Evolutionary conservation across 148 eudicot genomes (phyloP).

Genomic region (Hydrangea macrophylla): DNA sequence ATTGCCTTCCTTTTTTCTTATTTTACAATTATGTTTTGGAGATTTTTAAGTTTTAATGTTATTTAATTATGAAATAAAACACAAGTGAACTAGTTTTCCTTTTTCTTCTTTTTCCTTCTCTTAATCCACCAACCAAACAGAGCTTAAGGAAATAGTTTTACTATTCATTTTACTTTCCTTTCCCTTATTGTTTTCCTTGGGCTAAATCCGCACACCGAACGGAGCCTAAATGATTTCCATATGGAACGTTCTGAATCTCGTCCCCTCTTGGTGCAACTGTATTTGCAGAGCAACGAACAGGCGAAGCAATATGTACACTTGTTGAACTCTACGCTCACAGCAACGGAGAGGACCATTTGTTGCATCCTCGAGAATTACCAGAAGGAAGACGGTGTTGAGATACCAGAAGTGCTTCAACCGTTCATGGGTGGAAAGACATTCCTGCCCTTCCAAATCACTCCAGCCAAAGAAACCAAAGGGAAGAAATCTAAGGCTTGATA

Average conservation of each 20-base stretch:
- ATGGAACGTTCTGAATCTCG: neutral
- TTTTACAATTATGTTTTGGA: too few relatives aligned
- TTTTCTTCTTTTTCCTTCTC: too few relatives aligned
- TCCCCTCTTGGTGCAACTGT: neutral
- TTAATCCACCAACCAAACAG: too few relatives aligned
- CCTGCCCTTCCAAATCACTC: conserved; percentile 51
- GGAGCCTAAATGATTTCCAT: too few relatives aligned
- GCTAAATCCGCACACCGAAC: too few relatives aligned
- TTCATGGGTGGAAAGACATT: conserved; percentile 79
- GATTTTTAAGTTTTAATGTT: too few relatives aligned
- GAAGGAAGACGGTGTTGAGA: conserved; percentile 78
- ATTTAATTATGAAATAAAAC: too few relatives aligned
- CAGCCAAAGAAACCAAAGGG: conserved; percentile 58
- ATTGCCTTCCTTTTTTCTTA: too few relatives aligned
- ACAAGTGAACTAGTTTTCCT: too few relatives aligned
- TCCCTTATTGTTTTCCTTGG: too few relatives aligned
- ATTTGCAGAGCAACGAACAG: conserved; percentile 66
- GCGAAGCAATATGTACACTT: conserved; percentile 77
- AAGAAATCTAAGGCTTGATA: conserved; percentile 50
- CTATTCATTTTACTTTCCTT: too few relatives aligned
- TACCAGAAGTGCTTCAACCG: conserved; percentile 61
- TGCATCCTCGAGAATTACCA: conserved; percentile 88
- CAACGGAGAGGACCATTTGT: conserved; percentile 90
- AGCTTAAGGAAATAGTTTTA: too few relatives aligned
- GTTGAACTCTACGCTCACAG: conserved; percentile 83